Evolutionary conservation across 306 rosid genomes (phyloP).

Genomic region (Luffa aegyptiaca): DNA sequence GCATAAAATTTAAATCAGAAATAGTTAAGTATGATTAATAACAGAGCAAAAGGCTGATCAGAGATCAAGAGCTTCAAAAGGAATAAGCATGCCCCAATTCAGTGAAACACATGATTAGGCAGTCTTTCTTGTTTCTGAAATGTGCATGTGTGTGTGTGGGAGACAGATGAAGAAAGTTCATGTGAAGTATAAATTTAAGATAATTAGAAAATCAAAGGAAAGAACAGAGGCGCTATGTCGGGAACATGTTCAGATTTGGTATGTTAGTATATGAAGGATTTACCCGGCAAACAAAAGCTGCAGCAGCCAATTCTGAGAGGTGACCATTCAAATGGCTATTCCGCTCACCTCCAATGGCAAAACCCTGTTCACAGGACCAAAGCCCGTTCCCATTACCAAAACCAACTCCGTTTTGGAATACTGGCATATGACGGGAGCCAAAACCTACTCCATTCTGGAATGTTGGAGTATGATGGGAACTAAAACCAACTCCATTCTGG

Average conservation of each 20-base stretch:
- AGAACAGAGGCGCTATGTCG: neutral
- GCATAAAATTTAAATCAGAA: neutral
- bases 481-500: slow-evolving; percentile 79
- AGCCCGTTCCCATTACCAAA: slow-evolving; percentile 74
- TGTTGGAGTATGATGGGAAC: slow-evolving; percentile 24
- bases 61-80: neutral
- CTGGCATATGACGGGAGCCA: slow-evolving; percentile 22
- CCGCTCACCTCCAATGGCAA: slow-evolving; percentile 88
- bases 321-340: slow-evolving; percentile 78
- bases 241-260: neutral
- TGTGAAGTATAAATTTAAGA: neutral
- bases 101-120: neutral
- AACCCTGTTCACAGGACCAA: slow-evolving; percentile 78
- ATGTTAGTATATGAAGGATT: slow-evolving; percentile 2
- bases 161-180: neutral
- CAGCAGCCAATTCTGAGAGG: slow-evolving; percentile 97
- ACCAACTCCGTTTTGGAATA: slow-evolving; percentile 85
- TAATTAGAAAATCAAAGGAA: neutral
- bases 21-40: neutral
- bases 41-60: neutral
- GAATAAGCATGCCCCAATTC: neutral
- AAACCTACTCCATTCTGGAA: slow-evolving; percentile 85
- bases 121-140: neutral
- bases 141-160: neutral
- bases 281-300: slow-evolving; percentile 95